Evolutionary conservation across 768 basidiomycete species (phyloP), one percentile per base, ranked within the genome.

Genomic region (Suillus clintonianus): DNA sequence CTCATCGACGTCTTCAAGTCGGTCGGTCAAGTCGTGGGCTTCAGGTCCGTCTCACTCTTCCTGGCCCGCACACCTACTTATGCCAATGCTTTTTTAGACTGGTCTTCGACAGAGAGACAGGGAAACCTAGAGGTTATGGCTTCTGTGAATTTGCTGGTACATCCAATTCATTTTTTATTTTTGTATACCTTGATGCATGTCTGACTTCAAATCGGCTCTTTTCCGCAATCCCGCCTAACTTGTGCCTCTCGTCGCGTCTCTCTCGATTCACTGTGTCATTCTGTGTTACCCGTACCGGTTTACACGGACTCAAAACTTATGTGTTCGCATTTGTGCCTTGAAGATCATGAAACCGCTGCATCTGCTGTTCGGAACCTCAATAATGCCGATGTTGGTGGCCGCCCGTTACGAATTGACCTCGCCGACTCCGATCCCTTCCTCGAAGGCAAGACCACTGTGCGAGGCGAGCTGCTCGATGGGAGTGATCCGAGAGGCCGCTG

Each of bases 341-440:
- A 76, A 92, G 97, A 99, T 77, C 93, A 97, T 75, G 96, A 97
- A 77, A 99, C 97, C 27, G 97, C 97, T 8, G 78, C 87, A 30
- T 97, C 95, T 58, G 97, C 97, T 55, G 94, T 99, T 17, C 89
- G 97, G 70, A 99, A 99, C 73, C 85, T 99, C 56, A 95, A 97
- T 77, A 94, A 92, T 65, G 87, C 87, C 58, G 94, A 95, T 69
- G 92, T 98, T 37, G 94, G 92, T 62, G 97, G 97, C 4, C 88
- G 97, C 10, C 91, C 92, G 2, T 82, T 99, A 50, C 89, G 96
- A 56, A 96, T 99, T 70, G 97, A 99, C 75, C 84, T 97, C 41
- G 94, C 95, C 53, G 93, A 96, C 73, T 94, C 92, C 34, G 94
- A 95, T 69, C 94, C 95, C 6, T 92, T 94, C 73, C 87, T 95